phyloP scores from a whole-genome alignment of 768 basidiomycete genomes.

The Phlegmacium glaucopus region DNA sequence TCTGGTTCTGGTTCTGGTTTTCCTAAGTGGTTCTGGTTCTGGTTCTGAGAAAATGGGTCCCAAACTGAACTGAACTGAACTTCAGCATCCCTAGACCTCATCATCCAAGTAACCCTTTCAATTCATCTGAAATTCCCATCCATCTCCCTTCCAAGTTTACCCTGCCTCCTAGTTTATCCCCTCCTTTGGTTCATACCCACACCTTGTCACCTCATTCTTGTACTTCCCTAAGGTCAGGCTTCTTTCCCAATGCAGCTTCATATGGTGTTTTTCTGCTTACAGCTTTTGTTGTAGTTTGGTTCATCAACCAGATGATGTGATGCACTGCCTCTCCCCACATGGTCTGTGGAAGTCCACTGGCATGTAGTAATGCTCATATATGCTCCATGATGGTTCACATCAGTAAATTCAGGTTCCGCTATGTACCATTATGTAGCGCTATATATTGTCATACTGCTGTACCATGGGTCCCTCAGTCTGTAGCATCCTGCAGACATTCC shows the following conservation, averaged over 20 bases:
- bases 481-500: no score
- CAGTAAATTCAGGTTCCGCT: no score
- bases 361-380: slow-evolving; percentile 28
- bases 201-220: slow-evolving; percentile 27
- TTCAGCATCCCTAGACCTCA: no score
- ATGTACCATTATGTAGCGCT: no score
- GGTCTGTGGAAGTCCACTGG: slow-evolving; percentile 22
- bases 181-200: slow-evolving; percentile 25
- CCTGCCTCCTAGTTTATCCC: slow-evolving; percentile 12
- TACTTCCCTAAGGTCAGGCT: slow-evolving; percentile 28
- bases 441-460: no score
- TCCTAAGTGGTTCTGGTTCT: no score
- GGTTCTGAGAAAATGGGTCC: no score
- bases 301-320: no score
- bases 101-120: slow-evolving; percentile 23
- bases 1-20: no score
- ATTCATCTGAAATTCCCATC: slow-evolving; percentile 30
- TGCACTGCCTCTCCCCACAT: slow-evolving; percentile 36
- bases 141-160: slow-evolving; percentile 26
- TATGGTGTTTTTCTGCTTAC: slow-evolving; percentile 23
- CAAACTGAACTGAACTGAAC: no score
- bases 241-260: slow-evolving; percentile 10
- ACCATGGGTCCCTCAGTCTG: no score
- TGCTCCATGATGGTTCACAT: slow-evolving; percentile 28
- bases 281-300: slow-evolving; percentile 25